A percentile compares a stretch with the other conserved stretches of the same genome.
phyloP scores from a whole-genome alignment of 371 early-diverging fungal genomes.

The Dichotomocladium elegans region DNA sequence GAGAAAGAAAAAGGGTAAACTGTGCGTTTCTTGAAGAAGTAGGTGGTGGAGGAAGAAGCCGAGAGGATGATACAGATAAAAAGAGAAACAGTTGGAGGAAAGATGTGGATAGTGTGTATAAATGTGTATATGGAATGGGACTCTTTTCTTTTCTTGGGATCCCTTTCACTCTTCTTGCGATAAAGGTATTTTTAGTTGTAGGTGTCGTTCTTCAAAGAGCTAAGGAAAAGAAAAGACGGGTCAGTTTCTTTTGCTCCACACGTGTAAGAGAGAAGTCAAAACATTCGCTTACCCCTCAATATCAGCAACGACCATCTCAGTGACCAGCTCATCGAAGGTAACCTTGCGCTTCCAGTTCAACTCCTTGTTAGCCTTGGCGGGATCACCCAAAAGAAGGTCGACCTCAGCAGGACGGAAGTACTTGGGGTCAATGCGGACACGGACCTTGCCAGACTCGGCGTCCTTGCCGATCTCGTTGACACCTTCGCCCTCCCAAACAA shows the following conservation, averaged over 20 bases:
- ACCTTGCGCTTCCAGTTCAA: slow-evolving; percentile 75
- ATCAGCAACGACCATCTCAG: slow-evolving; percentile 72
- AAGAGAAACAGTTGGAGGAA: too few relatives aligned
- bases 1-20: too few relatives aligned
- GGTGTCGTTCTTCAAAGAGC: slow-evolving; percentile 35
- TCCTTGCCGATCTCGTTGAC: slow-evolving; percentile 73
- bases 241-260: slow-evolving; percentile 51
- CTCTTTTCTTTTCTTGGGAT: too few relatives aligned
- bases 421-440: slow-evolving; percentile 70
- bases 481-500: slow-evolving; percentile 78
- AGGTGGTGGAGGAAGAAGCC: too few relatives aligned
- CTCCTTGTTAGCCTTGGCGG: slow-evolving; percentile 67
- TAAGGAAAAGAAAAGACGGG: slow-evolving; percentile 53
- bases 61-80: too few relatives aligned
- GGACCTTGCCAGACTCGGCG: slow-evolving; percentile 60
- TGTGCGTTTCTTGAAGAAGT: too few relatives aligned
- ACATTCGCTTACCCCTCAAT: slow-evolving; percentile 39
- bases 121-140: too few relatives aligned
- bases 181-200: slow-evolving; percentile 29
- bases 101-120: too few relatives aligned
- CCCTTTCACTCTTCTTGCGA: too few relatives aligned
- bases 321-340: slow-evolving; percentile 64
- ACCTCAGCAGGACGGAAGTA: slow-evolving; percentile 90
- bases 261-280: not conserved
- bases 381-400: slow-evolving; percentile 76